A percentile compares a stretch with the other conserved stretches of the same genome.
Conservation (phyloP, 495 filamentous ascomycete species). For the Staphylotrichum tortipilum region DNA sequence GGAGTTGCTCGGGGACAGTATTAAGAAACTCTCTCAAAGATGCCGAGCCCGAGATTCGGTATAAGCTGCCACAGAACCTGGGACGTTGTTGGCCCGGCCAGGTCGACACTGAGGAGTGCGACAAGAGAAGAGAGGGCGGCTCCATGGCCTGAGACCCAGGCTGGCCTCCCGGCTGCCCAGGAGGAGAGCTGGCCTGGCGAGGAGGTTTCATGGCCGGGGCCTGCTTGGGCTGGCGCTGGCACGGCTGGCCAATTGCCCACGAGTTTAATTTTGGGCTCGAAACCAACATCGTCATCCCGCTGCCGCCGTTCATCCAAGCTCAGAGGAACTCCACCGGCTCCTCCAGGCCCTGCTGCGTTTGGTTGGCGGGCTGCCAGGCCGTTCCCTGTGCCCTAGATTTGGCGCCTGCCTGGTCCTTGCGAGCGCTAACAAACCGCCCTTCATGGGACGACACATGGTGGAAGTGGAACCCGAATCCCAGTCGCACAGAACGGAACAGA, state of each 20-base stretch:
- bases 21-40: background rate
- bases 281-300: constrained; percentile 43
- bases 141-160: too few species aligned
- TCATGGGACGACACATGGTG: background rate
- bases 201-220: background rate
- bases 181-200: constrained; percentile 2
- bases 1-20: constrained; percentile 2
- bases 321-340: too few species aligned
- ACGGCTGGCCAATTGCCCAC: constrained; percentile 23
- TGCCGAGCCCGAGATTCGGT: background rate
- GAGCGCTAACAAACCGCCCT: background rate
- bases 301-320: constrained; percentile 17
- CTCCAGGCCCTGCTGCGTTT: too few species aligned
- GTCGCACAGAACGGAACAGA: too few species aligned
- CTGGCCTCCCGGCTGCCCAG: too few species aligned
- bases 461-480: too few species aligned
- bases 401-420: constrained; percentile 2
- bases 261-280: constrained; percentile 22
- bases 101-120: background rate
- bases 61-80: background rate
- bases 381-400: constrained; percentile 5
- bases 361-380: background rate
- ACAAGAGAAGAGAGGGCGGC: too few species aligned
- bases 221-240: too few species aligned
- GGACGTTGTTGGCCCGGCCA: constrained; percentile 2